Evolutionary conservation across 2,329 filamentous ascomycete species (phyloP), one percentile per base, ranked within the genome.

Genomic region (Phyllosticta capitalensis): DNA sequence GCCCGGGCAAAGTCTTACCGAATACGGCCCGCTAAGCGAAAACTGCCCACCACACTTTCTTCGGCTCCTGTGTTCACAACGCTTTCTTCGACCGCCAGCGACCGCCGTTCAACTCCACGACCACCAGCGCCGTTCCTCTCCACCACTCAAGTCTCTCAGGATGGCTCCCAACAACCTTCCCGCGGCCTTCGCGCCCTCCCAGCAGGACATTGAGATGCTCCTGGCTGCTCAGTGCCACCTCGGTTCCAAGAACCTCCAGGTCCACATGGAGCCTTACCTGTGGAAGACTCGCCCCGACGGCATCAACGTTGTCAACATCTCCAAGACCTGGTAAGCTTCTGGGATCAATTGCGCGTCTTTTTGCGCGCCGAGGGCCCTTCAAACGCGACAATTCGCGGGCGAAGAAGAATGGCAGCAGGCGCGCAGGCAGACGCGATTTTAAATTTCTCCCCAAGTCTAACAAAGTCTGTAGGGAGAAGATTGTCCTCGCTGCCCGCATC

Each of bases 261-360:
- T 95, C 76, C 92, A 97, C 84, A 97, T 96, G 91, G 90, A 95
- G 82, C 89, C 91, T 5, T 99, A 99, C 85, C 88, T 99, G 75
- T 99, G 92, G 92, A 99, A 99, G 89, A 96, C 91, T 78, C 90
- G 94, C 76, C 88, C 90, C 68, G 95, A 99, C 74, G 94, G 94
- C 81, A 88, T 99, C 83, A 99, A 99, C 79, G 85, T 99, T 69
- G 84, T 99, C 80, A 99, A 99, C 87, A 90, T 99, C 80, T 92
- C 92, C 83, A 99, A 99, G 90, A 99, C 94, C 81, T 99, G 92
- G 91, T 95, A 87, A 68, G 87, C 77, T 53, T 56, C 14, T n/a
- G 30, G 60, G 30, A 20, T 19, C 14, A n/a, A 9, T 57, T 53
- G 48, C 19, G 22, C 49, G 17, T n/a, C 9, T 26, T 19, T 22